Evolutionary conservation across 2,329 filamentous ascomycete genomes (phyloP), one percentile per base, ranked within the genome.

Genomic region (Phaeosphaeria sp.): DNA sequence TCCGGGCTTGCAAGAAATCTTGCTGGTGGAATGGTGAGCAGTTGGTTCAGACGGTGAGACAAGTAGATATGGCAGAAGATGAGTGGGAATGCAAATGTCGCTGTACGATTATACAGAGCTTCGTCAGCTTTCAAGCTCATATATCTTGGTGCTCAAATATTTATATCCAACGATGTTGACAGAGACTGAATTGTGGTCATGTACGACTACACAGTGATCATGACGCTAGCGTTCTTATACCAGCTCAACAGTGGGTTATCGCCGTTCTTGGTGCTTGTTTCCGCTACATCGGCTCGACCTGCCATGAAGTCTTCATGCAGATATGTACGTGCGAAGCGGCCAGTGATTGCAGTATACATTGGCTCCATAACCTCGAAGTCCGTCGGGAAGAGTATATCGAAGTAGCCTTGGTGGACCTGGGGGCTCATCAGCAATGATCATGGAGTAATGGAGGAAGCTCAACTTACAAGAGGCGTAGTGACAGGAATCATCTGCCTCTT

Each of bases 371-470:
- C 89, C 61, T 86, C 84, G 75, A 99, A 99, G 78, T 99, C 91
- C 11, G 95, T 99, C 0, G 95, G 95, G 80, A 99, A 99, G 74
- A 99, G 89, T 69, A 99, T 97, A 75, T 99, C 96, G 74, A 99
- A 99, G 79, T 97, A 98, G 46, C 95, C 96, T 81, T 99, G 96
- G 76, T 98, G 93, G 48, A 97, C 92, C 92, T 96, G 24, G 18
- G 3, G 45, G 6, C 13, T 8, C 27, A 27, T n/a, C 40, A 61
- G 56, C 46, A 48, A 27, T 3, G 20, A 6, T 2, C 27, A 33
- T 13, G 24, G n/a, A 18, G 22, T n/a, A 25, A 51, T 9, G 20
- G 2, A n/a, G 18, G 4, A 15, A 9, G 15, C 46, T 13, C n/a
- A 15, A 80, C 89, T 79, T 82, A 97, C 95, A 75, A 97, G 85